These are phyloP conservation scores for Crithidia thermophila DNA, from an alignment of 208 protist genomes.

Conservation along the genomic window DNA sequence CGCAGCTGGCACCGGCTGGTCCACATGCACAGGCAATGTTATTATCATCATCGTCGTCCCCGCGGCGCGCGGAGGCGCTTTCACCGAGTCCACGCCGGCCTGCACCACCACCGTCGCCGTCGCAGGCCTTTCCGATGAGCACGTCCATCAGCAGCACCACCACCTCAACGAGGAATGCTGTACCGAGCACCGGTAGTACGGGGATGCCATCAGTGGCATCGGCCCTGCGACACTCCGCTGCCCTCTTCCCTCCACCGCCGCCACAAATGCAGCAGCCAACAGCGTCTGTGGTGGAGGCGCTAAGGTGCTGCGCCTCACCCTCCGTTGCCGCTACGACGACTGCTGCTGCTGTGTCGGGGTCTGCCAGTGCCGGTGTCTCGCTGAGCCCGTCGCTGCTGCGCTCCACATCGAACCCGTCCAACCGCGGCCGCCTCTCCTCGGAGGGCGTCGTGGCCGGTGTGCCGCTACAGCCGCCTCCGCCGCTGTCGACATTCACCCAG, in stretches of 20 bases:
- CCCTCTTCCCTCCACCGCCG: too few species aligned
- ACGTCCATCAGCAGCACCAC: not conserved
- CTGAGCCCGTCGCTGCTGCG: not conserved
- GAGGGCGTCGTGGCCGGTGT: not conserved
- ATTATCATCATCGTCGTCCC: too few species aligned
- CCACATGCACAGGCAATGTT: not conserved
- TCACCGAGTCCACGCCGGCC: constrained; percentile 33
- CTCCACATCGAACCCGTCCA: not conserved
- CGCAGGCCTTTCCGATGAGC: too few species aligned
- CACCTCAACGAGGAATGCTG: too few species aligned
- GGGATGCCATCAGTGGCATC: too few species aligned
- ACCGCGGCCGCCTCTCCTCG: not conserved
- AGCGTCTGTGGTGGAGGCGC: too few species aligned
- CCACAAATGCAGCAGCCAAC: too few species aligned
- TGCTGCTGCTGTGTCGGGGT: not conserved
- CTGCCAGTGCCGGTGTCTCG: not conserved
- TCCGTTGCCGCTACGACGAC: too few species aligned
- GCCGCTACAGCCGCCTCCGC: too few species aligned
- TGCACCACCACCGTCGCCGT: not conserved
- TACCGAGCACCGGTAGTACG: too few species aligned
- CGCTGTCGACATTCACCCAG: too few species aligned
- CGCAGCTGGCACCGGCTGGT: not conserved
- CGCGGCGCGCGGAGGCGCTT: not conserved
- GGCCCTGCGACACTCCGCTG: too few species aligned
- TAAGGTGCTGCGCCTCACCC: not conserved